phyloP scores from a whole-genome alignment of 768 basidiomycete species.

The Hericium alpestre region DNA sequence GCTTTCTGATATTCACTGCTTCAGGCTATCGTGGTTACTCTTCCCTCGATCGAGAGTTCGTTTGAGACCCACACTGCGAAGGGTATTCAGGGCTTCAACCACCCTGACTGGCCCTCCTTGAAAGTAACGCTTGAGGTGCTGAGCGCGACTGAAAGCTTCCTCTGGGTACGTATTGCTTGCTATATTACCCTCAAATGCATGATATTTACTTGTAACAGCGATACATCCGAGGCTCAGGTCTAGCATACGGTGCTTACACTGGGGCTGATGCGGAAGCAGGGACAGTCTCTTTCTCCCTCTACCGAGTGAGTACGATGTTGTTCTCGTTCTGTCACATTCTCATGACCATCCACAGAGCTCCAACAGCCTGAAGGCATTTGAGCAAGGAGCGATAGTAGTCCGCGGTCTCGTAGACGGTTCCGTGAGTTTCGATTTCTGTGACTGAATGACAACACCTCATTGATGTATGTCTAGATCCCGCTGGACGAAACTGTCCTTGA shows the following conservation, averaged over 20 bases:
- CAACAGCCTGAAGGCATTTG: slow-evolving; percentile 66
- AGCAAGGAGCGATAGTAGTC: slow-evolving; percentile 70
- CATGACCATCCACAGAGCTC: slow-evolving; percentile 47
- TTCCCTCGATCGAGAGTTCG: slow-evolving; percentile 91
- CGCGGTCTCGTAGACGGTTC: slow-evolving; percentile 72
- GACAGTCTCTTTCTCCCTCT: slow-evolving; percentile 63
- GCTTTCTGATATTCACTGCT: slow-evolving; percentile 1
- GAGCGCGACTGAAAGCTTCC: slow-evolving; percentile 88
- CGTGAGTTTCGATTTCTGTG: slow-evolving; percentile 32
- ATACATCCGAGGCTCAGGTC: slow-evolving; percentile 85
- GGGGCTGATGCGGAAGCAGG: slow-evolving; percentile 71
- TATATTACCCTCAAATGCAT: background rate
- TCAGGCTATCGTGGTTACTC: slow-evolving; percentile 75
- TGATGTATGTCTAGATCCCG: slow-evolving; percentile 42
- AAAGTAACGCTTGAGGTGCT: slow-evolving; percentile 78
- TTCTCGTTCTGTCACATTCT: background rate
- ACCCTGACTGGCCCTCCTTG: slow-evolving; percentile 78
- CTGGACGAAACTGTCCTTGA: slow-evolving; percentile 77
- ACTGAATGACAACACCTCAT: background rate
- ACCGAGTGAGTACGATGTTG: slow-evolving; percentile 43
- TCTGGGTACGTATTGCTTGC: slow-evolving; percentile 54
- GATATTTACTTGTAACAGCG: slow-evolving; percentile 34
- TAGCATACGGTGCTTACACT: slow-evolving; percentile 87
- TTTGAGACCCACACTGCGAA: slow-evolving; percentile 72
- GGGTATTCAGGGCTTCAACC: slow-evolving; percentile 67